A percentile compares a stretch with the other conserved stretches of the same genome.
Conservation (phyloP, 257 asterid species). For the Salvia miltiorrhiza region DNA sequence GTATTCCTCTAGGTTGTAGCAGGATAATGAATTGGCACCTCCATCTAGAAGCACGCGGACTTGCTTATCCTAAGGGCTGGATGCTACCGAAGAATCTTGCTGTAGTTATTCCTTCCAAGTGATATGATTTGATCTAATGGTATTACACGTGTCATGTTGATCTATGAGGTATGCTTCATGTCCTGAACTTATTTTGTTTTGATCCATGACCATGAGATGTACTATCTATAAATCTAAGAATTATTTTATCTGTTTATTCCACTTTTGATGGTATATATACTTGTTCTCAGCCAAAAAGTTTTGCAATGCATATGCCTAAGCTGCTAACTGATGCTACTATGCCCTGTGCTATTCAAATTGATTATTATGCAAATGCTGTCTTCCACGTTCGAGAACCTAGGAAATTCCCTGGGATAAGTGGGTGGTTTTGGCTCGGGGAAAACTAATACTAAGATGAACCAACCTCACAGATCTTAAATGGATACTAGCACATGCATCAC, state of each 20-base stretch:
- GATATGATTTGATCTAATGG: conserved; percentile 30
- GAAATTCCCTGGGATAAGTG: neutral
- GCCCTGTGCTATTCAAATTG: neutral
- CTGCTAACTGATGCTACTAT: neutral
- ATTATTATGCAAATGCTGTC: neutral
- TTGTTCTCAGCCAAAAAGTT: neutral
- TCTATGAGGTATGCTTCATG: conserved; percentile 32
- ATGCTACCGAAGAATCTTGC: conserved; percentile 67
- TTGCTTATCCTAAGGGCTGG: conserved; percentile 71
- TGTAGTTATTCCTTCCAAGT: conserved; percentile 44
- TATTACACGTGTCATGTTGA: conserved; percentile 22
- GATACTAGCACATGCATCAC: too few species aligned
- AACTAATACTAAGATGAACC: neutral
- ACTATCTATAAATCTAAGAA: neutral
- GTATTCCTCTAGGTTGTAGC: conserved; percentile 58
- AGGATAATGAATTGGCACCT: conserved; percentile 79
- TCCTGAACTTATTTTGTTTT: conserved; percentile 8
- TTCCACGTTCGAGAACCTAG: neutral
- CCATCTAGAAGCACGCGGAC: conserved; percentile 59
- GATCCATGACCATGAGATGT: conserved; percentile 31
- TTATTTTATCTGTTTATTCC: neutral
- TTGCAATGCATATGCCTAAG: neutral
- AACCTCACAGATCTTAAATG: neutral
- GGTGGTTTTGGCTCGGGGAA: neutral
- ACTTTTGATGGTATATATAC: neutral